phyloP scores from a whole-genome alignment of 1,139 yeast species.

The Scheffersomyces illinoinensis region DNA sequence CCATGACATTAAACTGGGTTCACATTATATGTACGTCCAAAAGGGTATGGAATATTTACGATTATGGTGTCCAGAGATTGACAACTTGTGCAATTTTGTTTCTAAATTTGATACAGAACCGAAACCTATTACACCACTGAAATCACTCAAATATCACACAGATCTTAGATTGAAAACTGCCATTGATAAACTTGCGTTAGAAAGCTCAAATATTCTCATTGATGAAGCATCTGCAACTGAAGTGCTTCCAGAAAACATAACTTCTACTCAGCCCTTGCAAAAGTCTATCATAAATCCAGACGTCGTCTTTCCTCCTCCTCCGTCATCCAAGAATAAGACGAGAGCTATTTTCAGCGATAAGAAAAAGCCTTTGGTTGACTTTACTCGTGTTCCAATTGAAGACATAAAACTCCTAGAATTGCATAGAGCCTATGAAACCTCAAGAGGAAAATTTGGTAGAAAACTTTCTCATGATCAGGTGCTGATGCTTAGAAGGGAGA shows the following conservation, averaged over 20 bases:
- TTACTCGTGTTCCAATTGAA: conserved; percentile 20
- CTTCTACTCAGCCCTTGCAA: conserved; percentile 5
- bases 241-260: neutral
- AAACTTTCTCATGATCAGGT: conserved; percentile 12
- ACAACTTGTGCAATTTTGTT: conserved; percentile 18
- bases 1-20: conserved; percentile 18
- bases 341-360: conserved; percentile 24
- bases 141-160: conserved; percentile 12
- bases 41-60: conserved; percentile 30
- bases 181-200: conserved; percentile 2
- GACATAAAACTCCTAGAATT: neutral
- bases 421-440: conserved; percentile 9
- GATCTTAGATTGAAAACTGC: conserved; percentile 16
- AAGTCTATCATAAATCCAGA: conserved; percentile 25
- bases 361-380: conserved; percentile 32
- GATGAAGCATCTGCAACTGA: neutral
- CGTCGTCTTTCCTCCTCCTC: conserved; percentile 34
- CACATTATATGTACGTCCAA: conserved; percentile 33
- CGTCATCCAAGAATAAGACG: conserved; percentile 23
- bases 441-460: conserved; percentile 24
- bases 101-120: neutral
- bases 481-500: conserved; percentile 6
- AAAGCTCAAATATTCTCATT: neutral
- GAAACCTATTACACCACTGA: conserved; percentile 2
- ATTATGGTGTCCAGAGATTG: conserved; percentile 38